phyloP scores from a whole-genome alignment of 1,284 basidiomycete species.

The Irpex rosettiformis region DNA sequence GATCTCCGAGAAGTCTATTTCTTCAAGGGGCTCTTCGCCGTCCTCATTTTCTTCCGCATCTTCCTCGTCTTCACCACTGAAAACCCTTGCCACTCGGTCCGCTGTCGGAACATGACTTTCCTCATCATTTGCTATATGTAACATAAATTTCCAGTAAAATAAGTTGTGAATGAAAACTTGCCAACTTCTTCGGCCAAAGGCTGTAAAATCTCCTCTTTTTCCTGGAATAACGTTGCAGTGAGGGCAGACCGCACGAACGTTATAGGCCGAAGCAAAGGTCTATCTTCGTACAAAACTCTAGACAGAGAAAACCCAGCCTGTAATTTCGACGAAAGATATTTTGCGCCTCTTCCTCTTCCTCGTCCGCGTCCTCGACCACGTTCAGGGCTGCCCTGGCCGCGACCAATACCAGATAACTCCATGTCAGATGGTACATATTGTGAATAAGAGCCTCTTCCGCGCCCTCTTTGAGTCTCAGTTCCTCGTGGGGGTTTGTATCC shows the following conservation, averaged over 20 bases:
- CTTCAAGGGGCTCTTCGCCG: constrained; percentile 46
- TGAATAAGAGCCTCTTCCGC: background rate
- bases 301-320: constrained; percentile 47
- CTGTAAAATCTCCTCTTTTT: constrained; percentile 65
- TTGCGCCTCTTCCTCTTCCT: constrained; percentile 9
- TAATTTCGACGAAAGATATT: constrained; percentile 21
- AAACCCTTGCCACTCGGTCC: constrained; percentile 54
- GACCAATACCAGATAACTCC: constrained; percentile 10
- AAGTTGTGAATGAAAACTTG: constrained; percentile 33
- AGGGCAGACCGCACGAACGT: constrained; percentile 60
- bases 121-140: constrained; percentile 48
- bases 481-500: background rate
- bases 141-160: too few species aligned
- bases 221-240: constrained; percentile 56
- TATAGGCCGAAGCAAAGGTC: constrained; percentile 62
- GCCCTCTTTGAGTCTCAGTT: background rate
- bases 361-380: constrained; percentile 4
- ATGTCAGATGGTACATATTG: background rate
- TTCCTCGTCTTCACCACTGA: constrained; percentile 38
- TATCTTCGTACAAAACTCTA: constrained; percentile 47
- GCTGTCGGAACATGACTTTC: constrained; percentile 63
- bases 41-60: constrained; percentile 22
- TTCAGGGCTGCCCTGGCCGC: constrained; percentile 9
- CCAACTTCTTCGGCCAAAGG: constrained; percentile 50
- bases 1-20: constrained; percentile 64